Evolutionary conservation across 495 filamentous ascomycete genomes (phyloP).

Genomic region (Penicillium canescens): DNA sequence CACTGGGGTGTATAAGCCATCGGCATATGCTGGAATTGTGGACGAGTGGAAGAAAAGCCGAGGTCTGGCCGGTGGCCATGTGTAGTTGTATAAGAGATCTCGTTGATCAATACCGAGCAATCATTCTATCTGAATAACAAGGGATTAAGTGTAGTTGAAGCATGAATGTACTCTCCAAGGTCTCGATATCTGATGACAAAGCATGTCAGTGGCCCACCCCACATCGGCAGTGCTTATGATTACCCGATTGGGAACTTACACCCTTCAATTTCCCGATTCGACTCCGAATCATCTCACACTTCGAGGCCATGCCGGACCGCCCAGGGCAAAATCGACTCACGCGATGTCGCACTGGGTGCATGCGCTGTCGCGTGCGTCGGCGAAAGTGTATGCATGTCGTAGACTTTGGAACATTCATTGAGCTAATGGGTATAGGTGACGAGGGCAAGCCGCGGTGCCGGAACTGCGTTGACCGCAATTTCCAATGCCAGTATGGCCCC

Average conservation of each 20-base stretch:
- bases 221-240: slow-evolving; percentile 18
- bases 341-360: slow-evolving; percentile 43
- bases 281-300: not conserved
- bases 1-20: slow-evolving; percentile 27
- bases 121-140: no score
- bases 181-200: not conserved
- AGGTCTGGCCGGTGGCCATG: not conserved
- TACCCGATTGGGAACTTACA: slow-evolving; percentile 17
- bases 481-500: slow-evolving; percentile 39
- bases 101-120: not conserved
- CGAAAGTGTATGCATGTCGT: slow-evolving; percentile 37
- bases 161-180: no score
- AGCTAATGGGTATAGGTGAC: slow-evolving; percentile 30
- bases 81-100: not conserved
- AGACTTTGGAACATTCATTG: not conserved
- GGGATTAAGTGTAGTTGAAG: no score
- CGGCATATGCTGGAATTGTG: slow-evolving; percentile 31
- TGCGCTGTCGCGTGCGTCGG: slow-evolving; percentile 41
- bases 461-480: slow-evolving; percentile 41
- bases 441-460: slow-evolving; percentile 42
- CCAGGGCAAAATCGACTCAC: slow-evolving; percentile 21
- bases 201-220: slow-evolving; percentile 8
- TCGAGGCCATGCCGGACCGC: slow-evolving; percentile 11
- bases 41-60: slow-evolving; percentile 25
- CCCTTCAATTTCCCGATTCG: slow-evolving; percentile 3